Base-by-base conservation (phyloP, 2,329 filamentous ascomycete species). In the Aspergillus hiratsukae region DNA sequence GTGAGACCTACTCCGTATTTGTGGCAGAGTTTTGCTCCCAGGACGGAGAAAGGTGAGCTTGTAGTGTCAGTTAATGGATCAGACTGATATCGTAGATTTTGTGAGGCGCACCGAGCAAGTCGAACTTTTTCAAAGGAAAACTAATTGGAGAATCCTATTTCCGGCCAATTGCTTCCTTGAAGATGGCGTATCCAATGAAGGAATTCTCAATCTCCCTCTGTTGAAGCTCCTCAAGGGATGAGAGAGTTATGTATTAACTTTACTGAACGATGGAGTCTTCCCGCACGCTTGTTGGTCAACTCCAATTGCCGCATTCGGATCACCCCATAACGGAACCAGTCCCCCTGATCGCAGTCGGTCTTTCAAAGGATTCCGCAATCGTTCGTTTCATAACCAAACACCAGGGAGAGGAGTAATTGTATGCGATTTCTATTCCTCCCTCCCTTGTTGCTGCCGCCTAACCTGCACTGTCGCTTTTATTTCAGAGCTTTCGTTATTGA, bases 301-400 rank as follows among this genome's bases (percentile, higher is more conserved):
- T 41, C 37, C 41, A 55, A 51, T 49, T 53, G 58, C 61, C 61
- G 59, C 54, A 59, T 63, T 57, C 61, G 61, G 61, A 19, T 46
- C 50, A 58, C 52, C 41, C 53, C 48, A 54, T 43, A 57, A 37
- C 58, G 53, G 52, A 49, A 53, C 52, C 58, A 52, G 51, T 23
- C 17, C 53, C 49, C 56, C 54, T 58, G 59, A 45, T 58, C 54
- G 54, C 55, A 61, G 56, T 50, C 51, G 54, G 37, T 35, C 50
- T 35, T 46, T 29, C 50, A 43, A 21, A 49, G 21, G 31, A 17
- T 45, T 27, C 54, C 49, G 49, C 46, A 51, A 53, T 55, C 28
- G 27, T 53, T 31, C 25, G 11, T 49, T 55, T 28, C 11, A 53
- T 37, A 53, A 53, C 53, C 53, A 55, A 57, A 52, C 43, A 55